Evolutionary conservation across 1,284 basidiomycete genomes (phyloP).

Genomic region (Cutaneotrichosporon spelunceum): DNA sequence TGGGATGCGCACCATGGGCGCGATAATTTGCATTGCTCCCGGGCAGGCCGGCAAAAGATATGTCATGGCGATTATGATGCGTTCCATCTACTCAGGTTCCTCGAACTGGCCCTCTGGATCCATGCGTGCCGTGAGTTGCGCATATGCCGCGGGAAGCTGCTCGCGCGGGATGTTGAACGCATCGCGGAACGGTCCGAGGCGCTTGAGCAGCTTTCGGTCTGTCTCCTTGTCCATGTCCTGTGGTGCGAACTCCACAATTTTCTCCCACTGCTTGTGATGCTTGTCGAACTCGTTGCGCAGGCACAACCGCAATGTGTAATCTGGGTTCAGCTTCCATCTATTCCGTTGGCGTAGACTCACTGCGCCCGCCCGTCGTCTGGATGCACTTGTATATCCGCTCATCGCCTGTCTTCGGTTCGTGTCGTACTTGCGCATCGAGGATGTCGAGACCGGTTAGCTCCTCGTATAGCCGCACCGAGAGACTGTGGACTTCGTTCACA

Average conservation of each 20-base stretch:
- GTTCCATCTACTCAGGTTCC: slow-evolving; percentile 5
- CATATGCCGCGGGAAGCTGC: slow-evolving; percentile 29
- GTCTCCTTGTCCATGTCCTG: slow-evolving; percentile 34
- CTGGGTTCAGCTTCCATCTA: slow-evolving; percentile 22
- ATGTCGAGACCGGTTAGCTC: slow-evolving; percentile 46
- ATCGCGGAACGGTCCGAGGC: slow-evolving; percentile 33
- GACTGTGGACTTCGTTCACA: slow-evolving; percentile 15
- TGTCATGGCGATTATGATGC: neutral
- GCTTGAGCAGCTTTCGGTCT: slow-evolving; percentile 31
- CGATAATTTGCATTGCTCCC: neutral
- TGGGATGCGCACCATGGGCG: neutral
- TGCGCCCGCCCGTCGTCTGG: slow-evolving; percentile 36
- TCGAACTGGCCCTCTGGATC: slow-evolving; percentile 13
- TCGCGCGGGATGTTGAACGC: slow-evolving; percentile 32
- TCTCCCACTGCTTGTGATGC: slow-evolving; percentile 29
- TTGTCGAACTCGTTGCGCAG: slow-evolving; percentile 37
- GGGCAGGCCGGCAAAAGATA: neutral
- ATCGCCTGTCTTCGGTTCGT: slow-evolving; percentile 32
- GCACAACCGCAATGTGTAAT: slow-evolving; percentile 46
- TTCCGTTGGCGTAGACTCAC: slow-evolving; percentile 30
- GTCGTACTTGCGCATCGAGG: slow-evolving; percentile 37
- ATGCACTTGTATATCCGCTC: slow-evolving; percentile 46
- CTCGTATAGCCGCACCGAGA: slow-evolving; percentile 42
- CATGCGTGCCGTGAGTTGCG: slow-evolving; percentile 28
- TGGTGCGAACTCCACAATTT: slow-evolving; percentile 32